Conservation (phyloP, 108 stramenopile species). For the Tribonema minus region DNA sequence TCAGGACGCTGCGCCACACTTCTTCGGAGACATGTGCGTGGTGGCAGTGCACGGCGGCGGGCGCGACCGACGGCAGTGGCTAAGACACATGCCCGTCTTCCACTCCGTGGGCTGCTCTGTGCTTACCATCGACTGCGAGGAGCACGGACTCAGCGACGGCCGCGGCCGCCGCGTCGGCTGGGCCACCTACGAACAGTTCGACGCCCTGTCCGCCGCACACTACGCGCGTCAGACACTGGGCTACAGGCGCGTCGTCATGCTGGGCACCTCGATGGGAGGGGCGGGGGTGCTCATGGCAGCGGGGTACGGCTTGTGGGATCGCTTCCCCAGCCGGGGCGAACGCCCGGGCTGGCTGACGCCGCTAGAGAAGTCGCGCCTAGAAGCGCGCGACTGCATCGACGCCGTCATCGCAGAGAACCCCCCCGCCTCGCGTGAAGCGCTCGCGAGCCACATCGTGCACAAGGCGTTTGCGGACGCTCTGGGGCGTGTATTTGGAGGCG, state of each 20-base stretch:
- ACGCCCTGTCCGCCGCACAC: not conserved
- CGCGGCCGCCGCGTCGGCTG: not conserved
- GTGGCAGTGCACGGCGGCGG: too few species aligned
- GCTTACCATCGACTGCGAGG: not conserved
- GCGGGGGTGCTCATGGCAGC: not conserved
- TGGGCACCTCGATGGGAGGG: not conserved
- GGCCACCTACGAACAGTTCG: not conserved
- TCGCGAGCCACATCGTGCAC: not conserved
- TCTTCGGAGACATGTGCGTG: too few species aligned
- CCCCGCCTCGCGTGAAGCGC: not conserved
- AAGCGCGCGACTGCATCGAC: not conserved
- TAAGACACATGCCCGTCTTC: not conserved
- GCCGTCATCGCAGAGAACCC: not conserved
- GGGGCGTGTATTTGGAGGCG: not conserved
- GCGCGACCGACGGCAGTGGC: not conserved
- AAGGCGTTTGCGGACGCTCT: not conserved
- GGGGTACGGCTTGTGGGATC: not conserved
- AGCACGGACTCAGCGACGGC: not conserved
- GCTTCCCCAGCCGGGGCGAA: too few species aligned
- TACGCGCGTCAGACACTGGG: not conserved
- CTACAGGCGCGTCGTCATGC: not conserved
- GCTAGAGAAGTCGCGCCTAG: too few species aligned
- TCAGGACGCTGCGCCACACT: too few species aligned
- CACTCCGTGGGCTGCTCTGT: not conserved
- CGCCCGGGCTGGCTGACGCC: too few species aligned